These are phyloP conservation scores for Bjerkandera adusta DNA, from an alignment of 1,284 basidiomycete species.

Conservation along the genomic window DNA sequence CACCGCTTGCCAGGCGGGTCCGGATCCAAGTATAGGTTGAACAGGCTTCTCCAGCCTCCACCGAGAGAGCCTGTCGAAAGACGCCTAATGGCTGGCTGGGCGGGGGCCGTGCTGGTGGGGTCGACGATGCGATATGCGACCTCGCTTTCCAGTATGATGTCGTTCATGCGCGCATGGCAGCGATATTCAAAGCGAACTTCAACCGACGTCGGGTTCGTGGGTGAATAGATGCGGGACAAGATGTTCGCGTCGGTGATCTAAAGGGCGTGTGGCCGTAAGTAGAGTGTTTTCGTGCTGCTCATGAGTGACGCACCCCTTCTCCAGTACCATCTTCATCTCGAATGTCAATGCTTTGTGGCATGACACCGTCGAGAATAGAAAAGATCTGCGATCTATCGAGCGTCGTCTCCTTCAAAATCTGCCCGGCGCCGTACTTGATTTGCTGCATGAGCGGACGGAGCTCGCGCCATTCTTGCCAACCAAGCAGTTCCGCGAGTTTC, in stretches of 20 bases:
- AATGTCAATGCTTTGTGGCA: background rate
- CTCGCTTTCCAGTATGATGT: slow-evolving; percentile 5
- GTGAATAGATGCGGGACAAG: slow-evolving; percentile 14
- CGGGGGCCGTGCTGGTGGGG: background rate
- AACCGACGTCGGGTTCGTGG: slow-evolving; percentile 7
- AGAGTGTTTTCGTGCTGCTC: background rate
- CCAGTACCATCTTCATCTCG: background rate
- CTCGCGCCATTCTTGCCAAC: background rate
- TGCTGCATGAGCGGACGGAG: background rate
- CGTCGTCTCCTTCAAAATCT: background rate
- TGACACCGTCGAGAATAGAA: background rate
- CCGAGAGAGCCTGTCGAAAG: background rate
- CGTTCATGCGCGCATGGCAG: slow-evolving; percentile 1
- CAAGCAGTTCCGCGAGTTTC: background rate
- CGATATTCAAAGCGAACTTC: slow-evolving; percentile 15
- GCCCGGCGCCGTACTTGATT: background rate
- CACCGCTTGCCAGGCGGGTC: slow-evolving; percentile 2
- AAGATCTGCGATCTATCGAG: background rate
- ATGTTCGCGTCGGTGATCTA: slow-evolving; percentile 10
- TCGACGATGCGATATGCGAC: slow-evolving; percentile 9
- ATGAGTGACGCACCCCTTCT: background rate
- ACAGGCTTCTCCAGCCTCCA: slow-evolving; percentile 9
- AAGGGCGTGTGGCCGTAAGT: background rate
- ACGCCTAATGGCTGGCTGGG: background rate
- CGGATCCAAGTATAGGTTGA: slow-evolving; percentile 7